Base-by-base conservation (phyloP, 2,329 filamentous ascomycete species). In the Aspergillus neoniger region DNA sequence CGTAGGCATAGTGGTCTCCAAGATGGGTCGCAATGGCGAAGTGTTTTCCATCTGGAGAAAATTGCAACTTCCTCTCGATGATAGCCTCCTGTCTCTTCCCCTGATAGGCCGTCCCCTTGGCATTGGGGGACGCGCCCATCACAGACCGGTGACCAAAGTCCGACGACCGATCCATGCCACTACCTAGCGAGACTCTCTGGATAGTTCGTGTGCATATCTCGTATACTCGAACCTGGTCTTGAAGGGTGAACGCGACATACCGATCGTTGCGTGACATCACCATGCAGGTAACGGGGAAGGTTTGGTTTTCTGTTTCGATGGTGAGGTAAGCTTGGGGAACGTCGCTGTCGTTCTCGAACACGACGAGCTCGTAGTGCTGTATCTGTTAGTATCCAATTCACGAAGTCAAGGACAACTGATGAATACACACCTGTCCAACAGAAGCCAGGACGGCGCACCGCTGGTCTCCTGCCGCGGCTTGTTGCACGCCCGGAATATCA, bases 21-120 rank as follows among this genome's bases (percentile, higher is more conserved):
- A 75, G 65, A 52, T 74, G 73, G 1, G 72, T 74, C 8, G 73
- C 72, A 17, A 76, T 70, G 12, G 72, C 69, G 15, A 76, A 67
- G 15, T 65, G 64, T 55, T 69, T 69, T 39, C 68, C 70, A 60
- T 76, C 70, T 7, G 70, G 67, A 1, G 73, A 75, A 39, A 76
- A 76, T 51, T 73, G 69, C 2, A 76, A 57, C 56, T 69, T 74
- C 30, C 73, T 66, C 14, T 71, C 70, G 25, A 73, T 67, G 25
- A 73, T 66, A 4, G 65, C 66, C 25, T 66, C 63, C 51, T 69
- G 67, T 54, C 65, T 54, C 12, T 61, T 48, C n/a, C 50, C 56
- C 25, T 59, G 43, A 19, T 59, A 41, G 21, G 43, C 50, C 17
- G 41, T 14, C 21, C 50, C 59, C 30, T 55, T 53, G 4, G 58